Base-by-base conservation (phyloP, 345 rosid genomes). In the Citrus maxima region DNA sequence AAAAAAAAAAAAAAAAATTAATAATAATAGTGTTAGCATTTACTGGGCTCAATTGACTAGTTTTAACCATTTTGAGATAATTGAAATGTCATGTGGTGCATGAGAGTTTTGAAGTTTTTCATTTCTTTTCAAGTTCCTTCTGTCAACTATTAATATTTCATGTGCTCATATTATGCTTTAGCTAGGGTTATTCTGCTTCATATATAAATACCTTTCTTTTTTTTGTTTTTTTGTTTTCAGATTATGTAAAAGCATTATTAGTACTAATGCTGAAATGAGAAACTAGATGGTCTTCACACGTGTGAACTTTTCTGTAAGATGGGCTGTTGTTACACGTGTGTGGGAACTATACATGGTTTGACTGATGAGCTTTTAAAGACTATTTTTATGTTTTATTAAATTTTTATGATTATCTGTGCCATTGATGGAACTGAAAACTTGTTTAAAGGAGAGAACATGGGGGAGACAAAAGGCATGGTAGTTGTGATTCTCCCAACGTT, bases 401-500 rank as follows among this genome's bases (percentile, higher is more conserved):
- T 27, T 21, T 56, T 67, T 77, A 79, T 77, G 59, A 69, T 82
- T 77, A 56, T 77, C 70, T 73, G 83, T 77, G 84, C 81, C 81
- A 40, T 74, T 79, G 74, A 80, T 62, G 72, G 76, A 68, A 55
- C 76, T 38, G 71, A 74, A 78, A 78, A 78, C 35, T 54, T 78
- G 77, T 72, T 67, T 22, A 21, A 55, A 38, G 38, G 32, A 46
- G 18, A 46, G 51, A 71, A 58, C 35, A 46, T 72, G 58, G 63
- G 84, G 78, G 77, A 78, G 79, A 75, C 77, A 80, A 68, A 80
- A 59, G 67, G 67, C 12, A 25, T 16, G 82, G 71, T 22, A 12
- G 28, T 21, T 30, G 73, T 55, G 78, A 72, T 77, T 78, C 76
- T 72, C 70, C 82, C 87, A 74, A 64, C 66, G 83, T 79, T 40